Percentiles rank a stretch among this genome's conserved stretches.
Evolutionary conservation across 1,139 yeast species (phyloP).

Genomic region (Geotrichum aggregatum): DNA sequence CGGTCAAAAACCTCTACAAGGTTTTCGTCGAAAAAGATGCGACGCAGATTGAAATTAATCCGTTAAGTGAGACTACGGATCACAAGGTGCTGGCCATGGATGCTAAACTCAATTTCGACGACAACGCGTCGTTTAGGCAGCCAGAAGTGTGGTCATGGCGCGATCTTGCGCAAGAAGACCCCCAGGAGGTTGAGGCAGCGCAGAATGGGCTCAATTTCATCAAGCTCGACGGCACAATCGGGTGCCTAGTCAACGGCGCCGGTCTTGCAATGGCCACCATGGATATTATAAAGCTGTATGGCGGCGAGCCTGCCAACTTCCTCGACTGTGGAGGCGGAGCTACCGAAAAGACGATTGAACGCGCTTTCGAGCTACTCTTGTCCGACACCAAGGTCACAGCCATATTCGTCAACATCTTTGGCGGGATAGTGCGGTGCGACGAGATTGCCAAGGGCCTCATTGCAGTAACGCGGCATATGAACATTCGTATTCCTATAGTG

Average conservation of each 20-base stretch:
- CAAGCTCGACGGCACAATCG: conserved; percentile 96
- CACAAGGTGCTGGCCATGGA: conserved; percentile 95
- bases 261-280: conserved; percentile 99
- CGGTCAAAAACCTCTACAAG: conserved; percentile 81
- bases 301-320: conserved; percentile 99
- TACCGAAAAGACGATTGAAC: conserved; percentile 95
- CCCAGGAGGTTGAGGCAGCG: conserved; percentile 92
- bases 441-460: conserved; percentile 96
- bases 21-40: conserved; percentile 89
- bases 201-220: conserved; percentile 90
- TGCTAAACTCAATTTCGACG: conserved; percentile 97
- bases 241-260: conserved; percentile 98
- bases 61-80: conserved; percentile 88
- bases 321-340: conserved; percentile 99
- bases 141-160: conserved; percentile 93
- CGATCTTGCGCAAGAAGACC: conserved; percentile 96
- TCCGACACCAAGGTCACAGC: conserved; percentile 88
- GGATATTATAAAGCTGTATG: conserved; percentile 97
- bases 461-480: conserved; percentile 85
- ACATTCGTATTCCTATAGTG: conserved; percentile 88
- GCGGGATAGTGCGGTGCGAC: conserved; percentile 99
- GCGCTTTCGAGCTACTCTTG: conserved; percentile 90
- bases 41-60: conserved; percentile 97
- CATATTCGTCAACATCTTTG: conserved; percentile 96
- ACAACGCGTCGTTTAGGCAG: conserved; percentile 93